Percentiles rank a stretch among this genome's conserved stretches.
These are phyloP conservation scores for Tuber borchii DNA, from an alignment of 495 filamentous ascomycete species.

Conservation along the genomic window DNA sequence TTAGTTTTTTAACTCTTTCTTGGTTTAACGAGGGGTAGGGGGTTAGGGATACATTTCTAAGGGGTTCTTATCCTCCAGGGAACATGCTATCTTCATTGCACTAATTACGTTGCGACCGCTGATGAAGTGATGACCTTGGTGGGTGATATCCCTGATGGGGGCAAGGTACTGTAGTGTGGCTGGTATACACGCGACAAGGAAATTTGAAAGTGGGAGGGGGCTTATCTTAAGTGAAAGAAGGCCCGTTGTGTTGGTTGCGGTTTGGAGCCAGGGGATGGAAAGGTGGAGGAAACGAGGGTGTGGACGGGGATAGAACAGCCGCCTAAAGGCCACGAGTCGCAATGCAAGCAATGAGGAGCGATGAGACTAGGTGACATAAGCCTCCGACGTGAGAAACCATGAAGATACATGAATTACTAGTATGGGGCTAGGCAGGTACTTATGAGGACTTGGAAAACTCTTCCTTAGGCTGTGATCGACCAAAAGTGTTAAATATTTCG, in stretches of 20 bases:
- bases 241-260: neutral
- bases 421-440: too few species aligned
- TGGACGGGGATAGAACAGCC: neutral
- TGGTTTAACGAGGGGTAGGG: neutral
- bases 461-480: too few species aligned
- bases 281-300: neutral
- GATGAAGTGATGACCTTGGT: neutral
- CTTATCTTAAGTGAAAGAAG: neutral
- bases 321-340: conserved; percentile 2
- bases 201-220: neutral
- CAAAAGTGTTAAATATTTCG: too few species aligned
- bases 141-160: neutral
- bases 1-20: neutral
- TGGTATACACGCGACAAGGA: neutral
- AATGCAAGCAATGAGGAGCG: neutral
- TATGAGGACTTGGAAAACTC: too few species aligned
- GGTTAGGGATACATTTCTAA: neutral
- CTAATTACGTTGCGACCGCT: neutral
- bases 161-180: neutral
- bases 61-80: neutral
- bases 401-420: neutral
- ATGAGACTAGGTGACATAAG: neutral
- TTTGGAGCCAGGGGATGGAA: neutral
- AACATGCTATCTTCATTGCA: neutral
- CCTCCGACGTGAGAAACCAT: neutral